Percentiles rank a stretch among this genome's conserved stretches.
These are phyloP conservation scores for Penicillium paneum DNA, from an alignment of 2,329 filamentous ascomycete species.

Conservation along the genomic window DNA sequence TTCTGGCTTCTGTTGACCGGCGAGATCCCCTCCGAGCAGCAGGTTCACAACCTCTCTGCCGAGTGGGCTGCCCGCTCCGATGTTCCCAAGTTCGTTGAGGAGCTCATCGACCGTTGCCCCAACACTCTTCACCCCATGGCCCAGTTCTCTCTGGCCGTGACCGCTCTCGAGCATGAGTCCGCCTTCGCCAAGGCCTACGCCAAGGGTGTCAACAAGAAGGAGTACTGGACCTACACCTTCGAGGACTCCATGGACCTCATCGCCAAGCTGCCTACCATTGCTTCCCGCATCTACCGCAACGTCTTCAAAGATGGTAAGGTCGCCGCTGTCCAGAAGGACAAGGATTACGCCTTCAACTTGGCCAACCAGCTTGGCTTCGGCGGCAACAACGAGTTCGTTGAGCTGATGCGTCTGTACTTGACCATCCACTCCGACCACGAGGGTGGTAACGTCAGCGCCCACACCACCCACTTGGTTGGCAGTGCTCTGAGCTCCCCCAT, in stretches of 20 bases:
- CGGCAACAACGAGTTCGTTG: conserved; percentile 92
- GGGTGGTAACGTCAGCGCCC: conserved; percentile 96
- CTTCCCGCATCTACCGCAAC: conserved; percentile 98
- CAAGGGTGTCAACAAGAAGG: conserved; percentile 98
- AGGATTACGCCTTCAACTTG: conserved; percentile 99
- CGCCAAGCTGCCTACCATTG: conserved; percentile 98
- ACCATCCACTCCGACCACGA: conserved; percentile 99
- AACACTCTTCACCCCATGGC: conserved; percentile 99
- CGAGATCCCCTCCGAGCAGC: conserved; percentile 95
- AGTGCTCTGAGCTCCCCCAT: conserved; percentile 95
- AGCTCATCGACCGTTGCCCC: conserved; percentile 99
- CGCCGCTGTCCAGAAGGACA: conserved; percentile 90
- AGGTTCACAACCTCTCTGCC: conserved; percentile 95
- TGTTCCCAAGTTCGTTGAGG: conserved; percentile 96
- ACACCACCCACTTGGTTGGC: conserved; percentile 98
- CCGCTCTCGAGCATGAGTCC: conserved; percentile 96
- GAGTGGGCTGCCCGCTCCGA: conserved; percentile 98
- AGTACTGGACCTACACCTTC: conserved; percentile 99
- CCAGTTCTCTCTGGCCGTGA: conserved; percentile 97
- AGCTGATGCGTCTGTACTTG: conserved; percentile 97
- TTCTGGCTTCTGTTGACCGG: conserved; percentile 99
- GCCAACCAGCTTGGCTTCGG: conserved; percentile 98
- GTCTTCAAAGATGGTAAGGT: conserved; percentile 99
- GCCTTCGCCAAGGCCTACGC: conserved; percentile 98
- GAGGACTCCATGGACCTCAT: conserved; percentile 99